A percentile compares a stretch with the other conserved stretches of the same genome.
These are phyloP conservation scores for Malus orientalis DNA, from an alignment of 306 rosid species.

Conservation along the genomic window DNA sequence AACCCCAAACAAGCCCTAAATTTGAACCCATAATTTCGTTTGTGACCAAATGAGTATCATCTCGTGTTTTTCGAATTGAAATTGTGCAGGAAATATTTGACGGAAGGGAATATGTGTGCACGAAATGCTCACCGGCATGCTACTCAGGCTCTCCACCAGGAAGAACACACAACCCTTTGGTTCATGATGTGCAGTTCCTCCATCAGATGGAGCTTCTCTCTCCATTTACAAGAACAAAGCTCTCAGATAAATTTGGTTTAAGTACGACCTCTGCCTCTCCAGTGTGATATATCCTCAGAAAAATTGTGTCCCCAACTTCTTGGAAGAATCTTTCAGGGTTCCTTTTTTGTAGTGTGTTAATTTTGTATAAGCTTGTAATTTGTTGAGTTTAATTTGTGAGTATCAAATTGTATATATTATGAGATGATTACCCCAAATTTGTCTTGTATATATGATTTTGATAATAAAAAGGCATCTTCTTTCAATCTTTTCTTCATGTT, in stretches of 20 bases:
- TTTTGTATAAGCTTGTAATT: neutral
- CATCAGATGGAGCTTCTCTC: conserved; percentile 63
- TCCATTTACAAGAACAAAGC: conserved; percentile 43
- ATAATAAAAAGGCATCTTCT: neutral
- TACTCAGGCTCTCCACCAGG: conserved; percentile 75
- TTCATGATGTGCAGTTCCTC: conserved; percentile 64
- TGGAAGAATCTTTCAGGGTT: neutral
- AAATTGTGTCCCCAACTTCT: neutral
- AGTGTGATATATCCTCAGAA: conserved; percentile 9
- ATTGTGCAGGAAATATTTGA: neutral
- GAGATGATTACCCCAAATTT: neutral
- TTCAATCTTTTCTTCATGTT: neutral
- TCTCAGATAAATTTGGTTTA: conserved; percentile 39
- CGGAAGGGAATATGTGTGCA: conserved; percentile 42
- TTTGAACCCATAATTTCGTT: neutral
- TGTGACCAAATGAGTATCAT: neutral
- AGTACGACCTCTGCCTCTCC: conserved; percentile 36
- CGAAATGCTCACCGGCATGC: conserved; percentile 43
- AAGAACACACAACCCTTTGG: conserved; percentile 65
- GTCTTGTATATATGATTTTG: neutral
- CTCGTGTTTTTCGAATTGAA: neutral
- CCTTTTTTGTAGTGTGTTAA: neutral
- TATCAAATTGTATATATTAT: neutral
- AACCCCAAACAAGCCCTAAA: neutral
- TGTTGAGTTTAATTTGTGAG: neutral